phyloP scores from a whole-genome alignment of 345 rosid genomes.

The Stellera chamaejasme region DNA sequence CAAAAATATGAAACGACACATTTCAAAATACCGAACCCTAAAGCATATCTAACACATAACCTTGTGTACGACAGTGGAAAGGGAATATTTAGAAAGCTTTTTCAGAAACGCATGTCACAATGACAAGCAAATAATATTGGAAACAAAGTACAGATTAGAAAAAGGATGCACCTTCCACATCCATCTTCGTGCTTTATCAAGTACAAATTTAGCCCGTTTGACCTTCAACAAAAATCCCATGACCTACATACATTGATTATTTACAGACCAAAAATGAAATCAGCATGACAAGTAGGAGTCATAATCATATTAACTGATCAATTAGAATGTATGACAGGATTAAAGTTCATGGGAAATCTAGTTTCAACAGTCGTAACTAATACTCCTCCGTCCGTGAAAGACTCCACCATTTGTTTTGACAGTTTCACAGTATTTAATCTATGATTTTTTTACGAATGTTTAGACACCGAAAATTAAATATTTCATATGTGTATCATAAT shows the following conservation, averaged over 20 bases:
- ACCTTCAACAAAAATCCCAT: conserved; percentile 93
- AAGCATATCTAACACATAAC: not conserved
- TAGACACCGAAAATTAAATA: no score
- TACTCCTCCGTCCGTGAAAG: no score
- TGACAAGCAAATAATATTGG: not conserved
- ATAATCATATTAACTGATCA: no score
- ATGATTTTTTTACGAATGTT: no score
- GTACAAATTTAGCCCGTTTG: conserved; percentile 92
- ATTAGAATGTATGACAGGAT: no score
- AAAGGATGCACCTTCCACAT: conserved; percentile 85
- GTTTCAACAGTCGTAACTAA: no score
- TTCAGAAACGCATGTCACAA: not conserved
- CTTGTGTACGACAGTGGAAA: not conserved
- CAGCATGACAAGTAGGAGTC: not conserved
- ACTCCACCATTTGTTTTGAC: no score
- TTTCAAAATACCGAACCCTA: not conserved
- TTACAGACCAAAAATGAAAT: conserved; percentile 16
- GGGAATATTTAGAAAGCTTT: not conserved
- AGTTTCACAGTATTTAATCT: no score
- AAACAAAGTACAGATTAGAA: not conserved
- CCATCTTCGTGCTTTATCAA: conserved; percentile 96
- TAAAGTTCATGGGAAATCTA: no score
- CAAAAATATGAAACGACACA: conserved; percentile 6
- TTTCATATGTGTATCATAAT: no score
- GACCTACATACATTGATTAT: conserved; percentile 45